Evolutionary conservation across 2,329 filamentous ascomycete genomes (phyloP), one percentile per base, ranked within the genome.

Genomic region (Emydomyces testavorans): DNA sequence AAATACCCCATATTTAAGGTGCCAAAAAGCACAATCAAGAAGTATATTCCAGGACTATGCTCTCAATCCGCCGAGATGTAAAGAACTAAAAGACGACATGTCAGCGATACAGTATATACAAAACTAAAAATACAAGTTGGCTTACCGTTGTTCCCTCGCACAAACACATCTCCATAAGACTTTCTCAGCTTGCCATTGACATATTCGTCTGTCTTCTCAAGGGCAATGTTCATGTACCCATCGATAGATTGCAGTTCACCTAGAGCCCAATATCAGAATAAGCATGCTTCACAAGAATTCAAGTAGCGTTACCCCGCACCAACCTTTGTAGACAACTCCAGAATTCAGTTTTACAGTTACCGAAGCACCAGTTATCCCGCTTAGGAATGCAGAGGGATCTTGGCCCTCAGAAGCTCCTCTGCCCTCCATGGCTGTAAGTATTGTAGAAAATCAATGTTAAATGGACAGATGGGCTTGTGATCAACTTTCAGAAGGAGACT

Each of bases 161-260:
- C 85, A 65, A 96, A 96, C 4, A 90, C 87, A 72, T 96, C 90
- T 6, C 90, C 90, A 64, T 94, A 95, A 47, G 78, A 84, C 59
- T 85, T 78, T 59, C 84, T 78, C 68, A 90, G 79, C 54, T 80
- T 78, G 35, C 89, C 90, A 61, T 94, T 83, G 57, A 95, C 83
- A 58, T 82, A 88, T 69, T 98, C 92, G 55, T 86, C 82, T 16
- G 88, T 94, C 70, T 94, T 92, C 68, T 98, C 92, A 24, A 98
- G 78, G 10, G 92, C 90, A 64, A 98, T 95, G 71, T 98, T 98
- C 92, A 98, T 98, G 71, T 96, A 98, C 45, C 92, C 92, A 66
- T 98, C 92, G 42, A 98, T 90, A 0, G 89, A 94, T 65, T 96
- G 89, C 31, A 96, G 77, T 65, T 95, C 88, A 57, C 92, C 90